A percentile compares a stretch with the other conserved stretches of the same genome.
Evolutionary conservation across 2,329 filamentous ascomycete species (phyloP).

Genomic region (Neonectria ditissima): DNA sequence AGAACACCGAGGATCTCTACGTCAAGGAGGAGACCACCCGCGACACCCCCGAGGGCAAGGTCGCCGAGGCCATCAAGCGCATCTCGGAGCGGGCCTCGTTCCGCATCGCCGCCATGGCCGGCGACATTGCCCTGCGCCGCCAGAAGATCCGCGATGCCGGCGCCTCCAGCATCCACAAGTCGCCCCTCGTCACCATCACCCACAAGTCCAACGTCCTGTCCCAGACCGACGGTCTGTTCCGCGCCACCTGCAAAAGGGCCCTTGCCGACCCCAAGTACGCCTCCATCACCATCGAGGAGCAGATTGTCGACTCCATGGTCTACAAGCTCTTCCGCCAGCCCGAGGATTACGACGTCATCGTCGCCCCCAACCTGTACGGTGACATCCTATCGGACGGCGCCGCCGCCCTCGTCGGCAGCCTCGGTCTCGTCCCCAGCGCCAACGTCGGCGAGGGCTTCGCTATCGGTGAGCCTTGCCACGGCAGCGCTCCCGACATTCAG

Average conservation of each 20-base stretch:
- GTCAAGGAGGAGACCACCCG: slow-evolving; percentile 95
- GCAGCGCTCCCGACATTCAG: slow-evolving; percentile 94
- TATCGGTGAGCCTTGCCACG: slow-evolving; percentile 98
- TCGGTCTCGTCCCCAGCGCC: slow-evolving; percentile 92
- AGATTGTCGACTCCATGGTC: slow-evolving; percentile 99
- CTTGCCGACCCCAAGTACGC: slow-evolving; percentile 75
- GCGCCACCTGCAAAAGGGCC: slow-evolving; percentile 79
- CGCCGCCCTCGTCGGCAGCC: slow-evolving; percentile 89
- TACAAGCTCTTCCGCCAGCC: slow-evolving; percentile 99
- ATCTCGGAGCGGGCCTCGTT: slow-evolving; percentile 87
- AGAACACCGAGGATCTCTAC: slow-evolving; percentile 99
- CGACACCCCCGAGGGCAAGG: slow-evolving; percentile 79
- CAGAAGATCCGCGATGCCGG: slow-evolving; percentile 79
- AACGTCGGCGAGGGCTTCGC: slow-evolving; percentile 96
- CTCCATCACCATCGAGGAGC: slow-evolving; percentile 83
- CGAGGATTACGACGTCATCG: slow-evolving; percentile 95
- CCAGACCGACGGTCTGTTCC: slow-evolving; percentile 97
- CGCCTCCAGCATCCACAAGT: slow-evolving; percentile 69
- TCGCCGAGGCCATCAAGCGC: slow-evolving; percentile 97
- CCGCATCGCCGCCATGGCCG: slow-evolving; percentile 92
- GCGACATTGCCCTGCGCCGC: slow-evolving; percentile 89
- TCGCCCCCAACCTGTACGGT: slow-evolving; percentile 96
- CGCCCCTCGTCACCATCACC: slow-evolving; percentile 90
- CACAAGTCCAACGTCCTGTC: slow-evolving; percentile 98
- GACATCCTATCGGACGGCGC: slow-evolving; percentile 97